Percentiles rank a stretch among this genome's conserved stretches.
Conservation (phyloP, 1,284 basidiomycete species). For the Ganoderma meredithae region DNA sequence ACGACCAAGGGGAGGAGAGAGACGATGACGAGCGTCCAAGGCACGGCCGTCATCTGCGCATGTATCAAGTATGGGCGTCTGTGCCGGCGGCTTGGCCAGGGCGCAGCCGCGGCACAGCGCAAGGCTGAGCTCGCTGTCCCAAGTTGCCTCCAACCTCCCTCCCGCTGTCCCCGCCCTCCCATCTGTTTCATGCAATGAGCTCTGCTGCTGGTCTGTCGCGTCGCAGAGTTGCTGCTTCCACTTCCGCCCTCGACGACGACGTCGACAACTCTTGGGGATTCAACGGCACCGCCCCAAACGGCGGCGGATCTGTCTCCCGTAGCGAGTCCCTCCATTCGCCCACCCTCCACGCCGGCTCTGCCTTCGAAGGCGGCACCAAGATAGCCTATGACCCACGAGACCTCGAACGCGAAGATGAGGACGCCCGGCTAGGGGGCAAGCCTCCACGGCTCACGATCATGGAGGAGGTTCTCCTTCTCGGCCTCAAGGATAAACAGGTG, state of each 20-base stretch:
- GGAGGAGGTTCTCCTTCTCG: slow-evolving; percentile 95
- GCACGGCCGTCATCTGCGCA: slow-evolving; percentile 4
- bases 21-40: slow-evolving; percentile 6
- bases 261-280: slow-evolving; percentile 41
- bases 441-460: slow-evolving; percentile 92
- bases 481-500: slow-evolving; percentile 90
- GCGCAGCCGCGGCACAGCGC: slow-evolving; percentile 7
- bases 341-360: slow-evolving; percentile 70
- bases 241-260: slow-evolving; percentile 46
- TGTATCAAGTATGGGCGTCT: slow-evolving; percentile 20
- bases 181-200: slow-evolving; percentile 44
- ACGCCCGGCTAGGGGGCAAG: slow-evolving; percentile 68
- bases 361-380: slow-evolving; percentile 83
- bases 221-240: slow-evolving; percentile 54
- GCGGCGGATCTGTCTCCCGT: slow-evolving; percentile 43
- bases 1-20: slow-evolving; percentile 10
- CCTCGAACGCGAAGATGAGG: slow-evolving; percentile 81
- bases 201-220: slow-evolving; percentile 58
- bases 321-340: slow-evolving; percentile 33
- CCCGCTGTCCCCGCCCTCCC: slow-evolving; percentile 13
- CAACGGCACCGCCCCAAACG: slow-evolving; percentile 41
- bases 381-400: slow-evolving; percentile 96
- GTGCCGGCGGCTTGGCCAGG: background rate
- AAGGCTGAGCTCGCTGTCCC: slow-evolving; percentile 15
- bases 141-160: slow-evolving; percentile 10